A percentile compares a stretch with the other conserved stretches of the same genome.
Evolutionary conservation across 1,139 yeast species (phyloP).

Genomic region (Maudiozyma humilis): DNA sequence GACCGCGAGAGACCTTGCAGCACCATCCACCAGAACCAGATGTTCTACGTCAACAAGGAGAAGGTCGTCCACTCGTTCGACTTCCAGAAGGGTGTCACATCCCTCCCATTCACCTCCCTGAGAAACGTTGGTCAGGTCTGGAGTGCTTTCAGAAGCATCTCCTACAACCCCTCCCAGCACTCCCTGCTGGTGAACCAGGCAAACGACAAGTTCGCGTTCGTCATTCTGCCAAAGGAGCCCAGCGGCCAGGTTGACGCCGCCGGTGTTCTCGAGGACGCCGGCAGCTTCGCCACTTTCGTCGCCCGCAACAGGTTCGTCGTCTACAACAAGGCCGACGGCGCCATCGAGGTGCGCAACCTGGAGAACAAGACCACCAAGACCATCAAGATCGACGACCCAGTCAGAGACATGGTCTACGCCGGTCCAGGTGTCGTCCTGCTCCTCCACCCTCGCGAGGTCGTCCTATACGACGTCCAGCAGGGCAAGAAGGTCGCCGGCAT

Average conservation of each 20-base stretch:
- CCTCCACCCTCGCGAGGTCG: conserved; percentile 62
- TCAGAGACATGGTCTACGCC: conserved; percentile 65
- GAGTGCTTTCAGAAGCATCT: conserved; percentile 75
- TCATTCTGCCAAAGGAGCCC: conserved; percentile 74
- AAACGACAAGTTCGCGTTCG: conserved; percentile 60
- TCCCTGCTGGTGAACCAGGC: conserved; percentile 71
- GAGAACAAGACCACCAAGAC: conserved; percentile 74
- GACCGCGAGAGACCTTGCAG: conserved; percentile 97
- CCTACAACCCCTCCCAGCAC: conserved; percentile 89
- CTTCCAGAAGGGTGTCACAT: conserved; percentile 48
- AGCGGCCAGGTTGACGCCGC: conserved; percentile 90
- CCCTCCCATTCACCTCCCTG: conserved; percentile 73
- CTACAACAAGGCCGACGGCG: conserved; percentile 54
- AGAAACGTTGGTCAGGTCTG: conserved; percentile 80
- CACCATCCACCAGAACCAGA: conserved; percentile 57
- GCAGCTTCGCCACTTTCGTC: conserved; percentile 79
- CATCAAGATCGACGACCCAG: conserved; percentile 63
- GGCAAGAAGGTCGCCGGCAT: conserved; percentile 67
- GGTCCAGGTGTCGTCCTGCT: conserved; percentile 81
- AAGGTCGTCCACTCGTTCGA: conserved; percentile 80
- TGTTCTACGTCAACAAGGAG: conserved; percentile 73
- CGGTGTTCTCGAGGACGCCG: conserved; percentile 70
- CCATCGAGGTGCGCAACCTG: conserved; percentile 76
- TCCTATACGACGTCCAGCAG: conserved; percentile 88
- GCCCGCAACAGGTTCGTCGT: conserved; percentile 92